Percentiles rank a stretch among this genome's conserved stretches.
Conservation (phyloP, 371 early-diverging fungal species). For the Mucor lusitanicus region DNA sequence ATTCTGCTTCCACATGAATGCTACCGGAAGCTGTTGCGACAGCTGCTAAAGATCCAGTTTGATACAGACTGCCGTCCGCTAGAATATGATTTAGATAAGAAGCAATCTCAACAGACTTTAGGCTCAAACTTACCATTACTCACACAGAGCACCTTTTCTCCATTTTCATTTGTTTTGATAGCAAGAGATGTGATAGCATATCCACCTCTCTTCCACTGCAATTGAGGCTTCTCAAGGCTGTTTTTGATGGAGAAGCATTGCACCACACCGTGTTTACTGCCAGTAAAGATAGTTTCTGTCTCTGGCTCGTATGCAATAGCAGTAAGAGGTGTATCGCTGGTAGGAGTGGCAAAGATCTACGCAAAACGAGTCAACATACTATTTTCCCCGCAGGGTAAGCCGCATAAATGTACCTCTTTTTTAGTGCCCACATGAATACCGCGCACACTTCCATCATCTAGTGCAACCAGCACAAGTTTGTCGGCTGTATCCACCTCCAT, state of each 20-base stretch:
- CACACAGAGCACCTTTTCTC: constrained; percentile 27
- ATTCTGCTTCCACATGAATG: constrained; percentile 25
- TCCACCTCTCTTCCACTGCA: constrained; percentile 34
- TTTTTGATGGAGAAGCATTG: constrained; percentile 16
- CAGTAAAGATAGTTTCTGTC: constrained; percentile 23
- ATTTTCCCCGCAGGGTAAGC: background rate
- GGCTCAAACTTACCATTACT: constrained; percentile 26
- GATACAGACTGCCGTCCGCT: constrained; percentile 49
- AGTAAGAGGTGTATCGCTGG: constrained; percentile 11
- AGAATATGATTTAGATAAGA: background rate
- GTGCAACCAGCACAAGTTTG: constrained; percentile 49
- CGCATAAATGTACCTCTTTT: constrained; percentile 38
- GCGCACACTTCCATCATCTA: constrained; percentile 46
- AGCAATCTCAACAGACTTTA: background rate
- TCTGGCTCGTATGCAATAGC: constrained; percentile 29
- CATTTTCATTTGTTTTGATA: constrained; percentile 27
- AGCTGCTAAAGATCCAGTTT: constrained; percentile 25
- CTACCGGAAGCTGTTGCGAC: background rate
- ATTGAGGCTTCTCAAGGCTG: constrained; percentile 8
- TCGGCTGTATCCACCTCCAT: constrained; percentile 57
- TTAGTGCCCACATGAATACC: constrained; percentile 58
- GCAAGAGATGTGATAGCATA: constrained; percentile 30
- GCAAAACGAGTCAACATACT: background rate
- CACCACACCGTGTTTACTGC: constrained; percentile 28
- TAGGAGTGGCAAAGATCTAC: constrained; percentile 29